A percentile compares a stretch with the other conserved stretches of the same genome.
These are phyloP conservation scores for Strobilomyces confusus DNA, from an alignment of 768 basidiomycete species.

Conservation along the genomic window DNA sequence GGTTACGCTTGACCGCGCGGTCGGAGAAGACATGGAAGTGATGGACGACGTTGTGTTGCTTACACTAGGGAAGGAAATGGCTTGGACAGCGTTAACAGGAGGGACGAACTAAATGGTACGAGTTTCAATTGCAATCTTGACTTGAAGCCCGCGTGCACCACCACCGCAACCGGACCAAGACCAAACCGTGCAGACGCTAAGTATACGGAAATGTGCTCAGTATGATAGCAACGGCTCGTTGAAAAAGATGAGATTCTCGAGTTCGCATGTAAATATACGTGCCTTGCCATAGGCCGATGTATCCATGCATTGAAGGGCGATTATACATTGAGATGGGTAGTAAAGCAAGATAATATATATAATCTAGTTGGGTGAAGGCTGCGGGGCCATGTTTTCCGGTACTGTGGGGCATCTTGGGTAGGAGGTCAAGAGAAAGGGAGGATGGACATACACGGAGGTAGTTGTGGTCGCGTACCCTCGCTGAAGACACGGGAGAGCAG, in stretches of 20 bases:
- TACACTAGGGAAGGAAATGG: neutral
- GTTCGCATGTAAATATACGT: conserved; percentile 4
- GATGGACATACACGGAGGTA: conserved; percentile 64
- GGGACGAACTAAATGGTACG: neutral
- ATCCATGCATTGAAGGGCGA: conserved; percentile 34
- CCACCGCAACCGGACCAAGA: conserved; percentile 5
- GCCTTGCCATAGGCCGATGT: conserved; percentile 26
- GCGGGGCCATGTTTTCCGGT: conserved; percentile 55
- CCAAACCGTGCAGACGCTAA: conserved; percentile 1
- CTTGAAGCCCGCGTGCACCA: neutral
- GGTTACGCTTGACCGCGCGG: conserved; percentile 8
- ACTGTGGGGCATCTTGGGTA: conserved; percentile 33
- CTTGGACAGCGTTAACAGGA: neutral
- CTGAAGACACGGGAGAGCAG: conserved; percentile 85
- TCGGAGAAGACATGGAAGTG: conserved; percentile 13
- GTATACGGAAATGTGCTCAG: neutral
- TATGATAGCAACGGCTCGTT: neutral
- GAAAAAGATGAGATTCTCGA: neutral
- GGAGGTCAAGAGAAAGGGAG: neutral
- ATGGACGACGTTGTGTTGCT: conserved; percentile 13
- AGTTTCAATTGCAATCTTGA: conserved; percentile 8
- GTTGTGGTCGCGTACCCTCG: conserved; percentile 73
- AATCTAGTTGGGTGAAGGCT: conserved; percentile 49
- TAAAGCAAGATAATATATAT: conserved; percentile 27
- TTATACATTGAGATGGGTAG: conserved; percentile 37